Percentiles rank a stretch among this genome's conserved stretches.
These are phyloP conservation scores for Mycosphaerella arachidis DNA, from an alignment of 2,329 filamentous ascomycete species.

Conservation along the genomic window DNA sequence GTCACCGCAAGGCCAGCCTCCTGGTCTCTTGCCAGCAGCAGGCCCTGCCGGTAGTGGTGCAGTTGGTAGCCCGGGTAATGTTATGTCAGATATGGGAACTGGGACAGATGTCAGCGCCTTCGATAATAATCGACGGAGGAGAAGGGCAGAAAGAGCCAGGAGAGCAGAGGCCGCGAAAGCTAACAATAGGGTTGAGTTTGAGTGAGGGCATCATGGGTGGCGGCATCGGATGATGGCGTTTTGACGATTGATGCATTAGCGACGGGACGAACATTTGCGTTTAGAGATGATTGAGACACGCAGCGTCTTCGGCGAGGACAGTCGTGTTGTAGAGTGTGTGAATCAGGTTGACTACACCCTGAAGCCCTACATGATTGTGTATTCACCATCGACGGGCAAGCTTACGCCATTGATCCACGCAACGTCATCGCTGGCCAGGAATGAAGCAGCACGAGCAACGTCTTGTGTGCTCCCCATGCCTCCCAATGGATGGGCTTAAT, in stretches of 20 bases:
- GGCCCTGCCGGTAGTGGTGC: constrained; percentile 27
- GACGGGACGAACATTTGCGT: neutral
- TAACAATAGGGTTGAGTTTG: constrained; percentile 46
- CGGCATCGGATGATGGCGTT: neutral
- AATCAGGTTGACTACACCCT: no score
- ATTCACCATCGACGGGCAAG: constrained; percentile 10
- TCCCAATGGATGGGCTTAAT: constrained; percentile 33
- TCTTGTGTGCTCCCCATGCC: constrained; percentile 32
- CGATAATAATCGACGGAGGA: constrained; percentile 50
- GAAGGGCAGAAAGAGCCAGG: constrained; percentile 51
- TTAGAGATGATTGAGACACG: neutral
- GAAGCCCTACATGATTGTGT: constrained; percentile 7
- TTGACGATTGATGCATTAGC: constrained; percentile 3
- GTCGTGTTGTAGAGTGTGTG: neutral
- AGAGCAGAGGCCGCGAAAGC: constrained; percentile 29
- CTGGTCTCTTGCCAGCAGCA: constrained; percentile 7
- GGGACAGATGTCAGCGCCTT: constrained; percentile 43
- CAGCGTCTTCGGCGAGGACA: neutral
- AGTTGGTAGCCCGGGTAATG: constrained; percentile 36
- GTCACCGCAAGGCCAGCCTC: constrained; percentile 6
- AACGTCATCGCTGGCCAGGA: constrained; percentile 42
- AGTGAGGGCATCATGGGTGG: constrained; percentile 27
- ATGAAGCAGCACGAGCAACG: constrained; percentile 43
- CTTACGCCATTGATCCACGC: constrained; percentile 11
- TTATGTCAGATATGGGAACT: constrained; percentile 36